phyloP scores from a whole-genome alignment of 768 basidiomycete species.

The Clitopilus hobsonii region DNA sequence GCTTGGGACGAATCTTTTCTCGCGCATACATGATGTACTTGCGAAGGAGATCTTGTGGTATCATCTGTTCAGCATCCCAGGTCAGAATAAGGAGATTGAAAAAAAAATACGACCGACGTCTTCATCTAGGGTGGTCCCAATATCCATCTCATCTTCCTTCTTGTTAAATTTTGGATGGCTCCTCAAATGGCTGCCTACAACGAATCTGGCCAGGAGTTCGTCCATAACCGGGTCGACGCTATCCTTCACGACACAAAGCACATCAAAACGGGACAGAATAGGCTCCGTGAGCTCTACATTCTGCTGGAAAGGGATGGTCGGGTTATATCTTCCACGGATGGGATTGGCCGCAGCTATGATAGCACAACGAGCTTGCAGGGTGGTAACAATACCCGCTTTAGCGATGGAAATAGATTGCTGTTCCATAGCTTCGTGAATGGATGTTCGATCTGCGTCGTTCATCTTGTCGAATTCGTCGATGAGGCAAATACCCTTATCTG shows the following conservation, averaged over 20 bases:
- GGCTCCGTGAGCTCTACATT: conserved; percentile 99
- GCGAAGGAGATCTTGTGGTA: conserved; percentile 91
- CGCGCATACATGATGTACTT: conserved; percentile 99
- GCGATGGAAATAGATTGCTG: conserved; percentile 99
- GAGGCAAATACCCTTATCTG: conserved; percentile 95
- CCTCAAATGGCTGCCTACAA: conserved; percentile 94
- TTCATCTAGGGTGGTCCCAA: conserved; percentile 83
- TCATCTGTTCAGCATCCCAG: conserved; percentile 53
- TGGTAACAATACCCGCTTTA: conserved; percentile 98
- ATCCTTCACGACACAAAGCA: conserved; percentile 97
- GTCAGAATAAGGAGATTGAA: not conserved
- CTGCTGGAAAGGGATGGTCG: conserved; percentile 96
- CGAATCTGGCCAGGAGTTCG: conserved; percentile 93
- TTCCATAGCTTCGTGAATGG: conserved; percentile 99
- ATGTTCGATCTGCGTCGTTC: conserved; percentile 97
- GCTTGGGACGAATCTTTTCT: conserved; percentile 87
- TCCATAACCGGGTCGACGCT: conserved; percentile 96
- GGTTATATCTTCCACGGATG: conserved; percentile 94
- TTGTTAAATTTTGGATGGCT: conserved; percentile 92
- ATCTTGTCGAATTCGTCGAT: conserved; percentile 99
- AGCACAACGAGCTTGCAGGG: conserved; percentile 94
- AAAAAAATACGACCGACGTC: conserved; percentile 56
- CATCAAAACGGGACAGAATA: conserved; percentile 96
- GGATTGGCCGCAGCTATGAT: conserved; percentile 99
- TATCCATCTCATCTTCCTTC: conserved; percentile 86